phyloP scores from a whole-genome alignment of 2,329 filamentous ascomycete species.

The Aspergillus awamori region DNA sequence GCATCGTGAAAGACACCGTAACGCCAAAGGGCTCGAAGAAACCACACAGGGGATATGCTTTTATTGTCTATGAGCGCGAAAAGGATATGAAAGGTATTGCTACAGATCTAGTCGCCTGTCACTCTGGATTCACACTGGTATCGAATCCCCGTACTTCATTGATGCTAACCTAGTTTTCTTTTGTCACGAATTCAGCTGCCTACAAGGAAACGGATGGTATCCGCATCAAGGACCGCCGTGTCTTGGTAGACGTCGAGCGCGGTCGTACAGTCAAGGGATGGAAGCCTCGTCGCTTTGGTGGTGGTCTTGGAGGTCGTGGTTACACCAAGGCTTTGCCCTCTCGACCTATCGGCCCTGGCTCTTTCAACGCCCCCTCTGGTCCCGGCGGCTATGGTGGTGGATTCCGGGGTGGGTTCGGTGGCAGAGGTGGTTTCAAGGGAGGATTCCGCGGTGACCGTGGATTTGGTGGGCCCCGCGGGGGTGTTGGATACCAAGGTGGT shows the following conservation, averaged over 20 bases:
- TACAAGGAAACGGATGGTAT: slow-evolving; percentile 86
- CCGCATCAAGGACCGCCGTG: slow-evolving; percentile 85
- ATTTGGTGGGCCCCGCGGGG: slow-evolving; percentile 52
- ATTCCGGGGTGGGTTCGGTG: slow-evolving; percentile 57
- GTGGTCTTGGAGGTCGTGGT: slow-evolving; percentile 86
- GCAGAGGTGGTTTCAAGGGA: slow-evolving; percentile 55
- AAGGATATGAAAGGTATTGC: slow-evolving; percentile 96
- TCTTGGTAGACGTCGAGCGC: slow-evolving; percentile 94
- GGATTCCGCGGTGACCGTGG: slow-evolving; percentile 58
- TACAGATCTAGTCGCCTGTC: slow-evolving; percentile 11
- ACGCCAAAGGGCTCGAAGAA: slow-evolving; percentile 76
- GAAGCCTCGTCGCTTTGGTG: slow-evolving; percentile 88
- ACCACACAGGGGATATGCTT: slow-evolving; percentile 86
- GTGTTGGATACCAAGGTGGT: slow-evolving; percentile 61
- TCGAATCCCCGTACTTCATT: slow-evolving; percentile 16
- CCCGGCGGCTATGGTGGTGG: slow-evolving; percentile 61
- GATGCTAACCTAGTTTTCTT: slow-evolving; percentile 42
- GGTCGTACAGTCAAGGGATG: slow-evolving; percentile 92
- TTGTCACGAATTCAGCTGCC: slow-evolving; percentile 70
- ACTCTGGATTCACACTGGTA: slow-evolving; percentile 12
- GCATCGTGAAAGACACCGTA: slow-evolving; percentile 74
- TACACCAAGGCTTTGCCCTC: slow-evolving; percentile 82
- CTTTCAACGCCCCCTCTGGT: slow-evolving; percentile 58
- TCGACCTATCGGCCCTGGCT: slow-evolving; percentile 68
- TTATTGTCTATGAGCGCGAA: slow-evolving; percentile 95